These are phyloP conservation scores for Berberis thunbergii DNA, from an alignment of 164 flowering plant species.

Conservation along the genomic window DNA sequence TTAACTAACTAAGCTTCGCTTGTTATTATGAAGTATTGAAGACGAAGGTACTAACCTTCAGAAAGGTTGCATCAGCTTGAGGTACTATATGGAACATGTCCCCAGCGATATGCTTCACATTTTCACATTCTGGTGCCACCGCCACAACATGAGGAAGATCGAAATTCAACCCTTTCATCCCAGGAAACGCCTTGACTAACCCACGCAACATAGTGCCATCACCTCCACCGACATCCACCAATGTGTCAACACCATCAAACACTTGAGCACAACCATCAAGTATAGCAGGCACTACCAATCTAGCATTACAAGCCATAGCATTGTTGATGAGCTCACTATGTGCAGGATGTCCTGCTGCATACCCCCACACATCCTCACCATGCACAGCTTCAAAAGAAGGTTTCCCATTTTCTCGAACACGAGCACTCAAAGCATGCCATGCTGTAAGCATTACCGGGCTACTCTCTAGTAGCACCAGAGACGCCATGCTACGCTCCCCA, in stretches of 20 bases:
- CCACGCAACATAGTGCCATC: slow-evolving; percentile 1
- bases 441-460: slow-evolving; percentile 3
- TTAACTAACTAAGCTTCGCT: too few relatives aligned
- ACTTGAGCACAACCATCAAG: slow-evolving; percentile 1
- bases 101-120: slow-evolving; percentile 2
- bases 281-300: slow-evolving; percentile 1
- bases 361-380: slow-evolving; percentile 1
- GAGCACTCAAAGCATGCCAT: slow-evolving; percentile 3
- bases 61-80: slow-evolving; percentile 4
- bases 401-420: neutral
- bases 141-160: slow-evolving; percentile 6
- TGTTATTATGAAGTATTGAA: too few relatives aligned
- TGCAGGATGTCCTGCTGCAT: neutral
- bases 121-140: slow-evolving; percentile 2
- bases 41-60: slow-evolving; percentile 1
- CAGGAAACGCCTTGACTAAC: slow-evolving; percentile 7
- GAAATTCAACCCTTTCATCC: slow-evolving; percentile 8
- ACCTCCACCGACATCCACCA: slow-evolving; percentile 8
- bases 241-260: neutral
- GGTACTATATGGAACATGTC: slow-evolving; percentile 5
- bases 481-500: slow-evolving; percentile 6
- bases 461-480: neutral
- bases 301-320: slow-evolving; percentile 7
- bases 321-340: slow-evolving; percentile 4
- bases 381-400: slow-evolving; percentile 7